A percentile compares a stretch with the other conserved stretches of the same genome.
Evolutionary conservation across 129 eudicot species (phyloP).

Genomic region (Mikania micrantha): DNA sequence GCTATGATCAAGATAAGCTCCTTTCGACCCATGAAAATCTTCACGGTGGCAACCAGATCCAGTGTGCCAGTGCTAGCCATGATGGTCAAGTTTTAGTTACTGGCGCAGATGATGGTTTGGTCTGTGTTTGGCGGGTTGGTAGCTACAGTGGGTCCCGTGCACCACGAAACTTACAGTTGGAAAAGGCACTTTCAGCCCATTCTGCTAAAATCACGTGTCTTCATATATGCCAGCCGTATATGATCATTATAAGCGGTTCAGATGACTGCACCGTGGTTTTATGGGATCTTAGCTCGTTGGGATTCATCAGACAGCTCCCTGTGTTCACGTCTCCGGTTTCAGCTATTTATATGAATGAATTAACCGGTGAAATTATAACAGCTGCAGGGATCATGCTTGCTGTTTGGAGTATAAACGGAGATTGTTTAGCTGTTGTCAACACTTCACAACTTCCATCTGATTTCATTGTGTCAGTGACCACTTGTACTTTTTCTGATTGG

Average conservation of each 20-base stretch:
- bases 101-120: slow-evolving; percentile 85
- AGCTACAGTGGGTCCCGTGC: slow-evolving; percentile 47
- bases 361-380: slow-evolving; percentile 78
- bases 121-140: slow-evolving; percentile 79
- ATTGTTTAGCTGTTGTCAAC: slow-evolving; percentile 73
- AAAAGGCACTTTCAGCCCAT: slow-evolving; percentile 82
- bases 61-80: slow-evolving; percentile 79
- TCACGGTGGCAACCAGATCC: slow-evolving; percentile 83
- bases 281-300: slow-evolving; percentile 90
- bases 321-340: slow-evolving; percentile 82
- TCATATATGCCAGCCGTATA: slow-evolving; percentile 81
- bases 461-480: slow-evolving; percentile 65
- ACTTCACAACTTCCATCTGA: slow-evolving; percentile 98
- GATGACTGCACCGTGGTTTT: slow-evolving; percentile 77
- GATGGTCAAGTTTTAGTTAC: slow-evolving; percentile 81
- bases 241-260: slow-evolving; percentile 85
- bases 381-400: slow-evolving; percentile 95
- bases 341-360: slow-evolving; percentile 75
- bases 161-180: slow-evolving; percentile 41
- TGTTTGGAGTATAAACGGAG: slow-evolving; percentile 88
- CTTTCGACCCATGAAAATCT: slow-evolving; percentile 90
- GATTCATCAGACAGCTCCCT: slow-evolving; percentile 80
- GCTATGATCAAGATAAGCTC: slow-evolving; percentile 77
- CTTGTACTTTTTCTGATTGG: slow-evolving; percentile 88
- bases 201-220: slow-evolving; percentile 63